phyloP scores from a whole-genome alignment of 2,329 filamentous ascomycete genomes.

The Fusarium citri region DNA sequence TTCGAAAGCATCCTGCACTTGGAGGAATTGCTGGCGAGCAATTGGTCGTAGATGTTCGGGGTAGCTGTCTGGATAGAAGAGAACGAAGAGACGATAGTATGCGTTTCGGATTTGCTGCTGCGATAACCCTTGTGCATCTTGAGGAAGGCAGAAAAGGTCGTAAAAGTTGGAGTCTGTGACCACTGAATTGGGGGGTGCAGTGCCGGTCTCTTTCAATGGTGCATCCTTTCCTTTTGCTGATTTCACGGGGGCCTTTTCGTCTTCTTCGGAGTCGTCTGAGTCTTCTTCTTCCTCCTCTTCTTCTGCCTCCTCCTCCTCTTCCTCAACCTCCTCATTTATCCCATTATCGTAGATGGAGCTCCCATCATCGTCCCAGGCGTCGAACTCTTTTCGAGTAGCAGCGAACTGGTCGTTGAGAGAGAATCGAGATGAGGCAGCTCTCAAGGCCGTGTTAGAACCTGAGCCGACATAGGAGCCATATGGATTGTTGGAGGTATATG shows the following conservation, averaged over 20 bases:
- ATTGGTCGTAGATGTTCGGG: slow-evolving; percentile 53
- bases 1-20: slow-evolving; percentile 60
- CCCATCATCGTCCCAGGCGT: slow-evolving; percentile 61
- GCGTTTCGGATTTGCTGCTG: slow-evolving; percentile 56
- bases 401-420: slow-evolving; percentile 63
- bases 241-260: slow-evolving; percentile 25
- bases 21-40: slow-evolving; percentile 56
- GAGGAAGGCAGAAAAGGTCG: slow-evolving; percentile 59
- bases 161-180: slow-evolving; percentile 53
- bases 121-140: slow-evolving; percentile 42
- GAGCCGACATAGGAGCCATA: slow-evolving; percentile 18
- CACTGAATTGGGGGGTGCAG: background rate
- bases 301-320: slow-evolving; percentile 1
- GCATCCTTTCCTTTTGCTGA: slow-evolving; percentile 24
- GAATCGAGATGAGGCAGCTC: slow-evolving; percentile 57
- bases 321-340: slow-evolving; percentile 44
- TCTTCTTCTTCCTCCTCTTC: background rate
- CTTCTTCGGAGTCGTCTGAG: slow-evolving; percentile 19
- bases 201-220: background rate
- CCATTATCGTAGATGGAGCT: slow-evolving; percentile 56
- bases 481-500: background rate
- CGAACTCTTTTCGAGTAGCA: slow-evolving; percentile 58
- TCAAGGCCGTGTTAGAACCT: slow-evolving; percentile 38
- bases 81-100: slow-evolving; percentile 58
- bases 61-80: slow-evolving; percentile 59